Base-by-base conservation (phyloP, 1,139 yeast genomes). In the Wickerhamiella pararugosa region DNA sequence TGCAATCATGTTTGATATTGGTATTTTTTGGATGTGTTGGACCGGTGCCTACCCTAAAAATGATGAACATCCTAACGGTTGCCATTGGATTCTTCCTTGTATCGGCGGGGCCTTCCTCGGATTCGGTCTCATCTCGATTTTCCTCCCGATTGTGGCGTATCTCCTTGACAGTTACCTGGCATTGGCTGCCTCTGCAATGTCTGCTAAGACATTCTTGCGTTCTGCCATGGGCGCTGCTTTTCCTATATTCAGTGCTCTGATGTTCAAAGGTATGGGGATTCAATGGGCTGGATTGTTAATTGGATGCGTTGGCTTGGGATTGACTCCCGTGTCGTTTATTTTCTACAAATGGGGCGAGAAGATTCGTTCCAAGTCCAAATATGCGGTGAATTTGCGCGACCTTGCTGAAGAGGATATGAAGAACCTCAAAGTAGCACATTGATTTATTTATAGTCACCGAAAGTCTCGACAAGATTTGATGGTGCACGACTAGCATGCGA, bases 61-160 rank as follows among this genome's bases (percentile, higher is more conserved):
- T 5, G 39, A 42, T 9, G 41, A 80, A 1, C 36, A 41, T 29
- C 37, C 40, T 32, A 7, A 42, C 15, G 45, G 43, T 29, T 73
- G 81, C 32, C 93, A 78, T 58, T 84, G 92, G 90, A 77, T 79
- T 51, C 90, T 75, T n/a, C 94, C 94, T 32, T 74, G 87, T 1
- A 61, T 76, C 34, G 79, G 86, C 29, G 86, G 86, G 38, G 55
- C 73, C 0, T 73, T 78, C 51, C 70, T 79, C 40, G 95, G 94
- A 7, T 72, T 69, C 52, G 94, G 94, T 27, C 64, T 83, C 50
- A 65, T 83, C 54, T 67, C 79, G 41, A 77, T 84, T 48, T 83
- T 84, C 69, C 67, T 80, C 51, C 79, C 94, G n/a, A 73, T 84
- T 46, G 63, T 84, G 54, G 81, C 78, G 57, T 84, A 84, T 59